phyloP scores from a whole-genome alignment of 2,329 filamentous ascomycete genomes.

The Delphinella strobiligena region DNA sequence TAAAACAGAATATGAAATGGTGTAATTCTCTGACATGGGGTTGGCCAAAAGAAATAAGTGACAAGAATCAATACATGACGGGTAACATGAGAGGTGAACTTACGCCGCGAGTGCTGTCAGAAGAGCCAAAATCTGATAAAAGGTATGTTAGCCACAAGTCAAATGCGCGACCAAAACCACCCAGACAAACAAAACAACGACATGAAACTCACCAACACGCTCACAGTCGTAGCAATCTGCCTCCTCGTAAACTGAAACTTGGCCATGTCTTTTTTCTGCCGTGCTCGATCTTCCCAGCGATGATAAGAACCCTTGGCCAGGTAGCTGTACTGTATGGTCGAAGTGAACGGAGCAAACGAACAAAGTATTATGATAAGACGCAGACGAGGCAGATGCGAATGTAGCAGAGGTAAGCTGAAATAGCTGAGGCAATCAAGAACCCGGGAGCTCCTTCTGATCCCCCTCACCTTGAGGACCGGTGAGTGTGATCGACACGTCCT shows the following conservation, averaged over 20 bases:
- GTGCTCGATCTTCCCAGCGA: neutral
- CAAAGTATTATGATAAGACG: too few relatives aligned
- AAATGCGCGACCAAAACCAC: neutral
- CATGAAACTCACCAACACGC: constrained; percentile 20
- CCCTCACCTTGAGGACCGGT: too few relatives aligned
- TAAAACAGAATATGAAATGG: too few relatives aligned
- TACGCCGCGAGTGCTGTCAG: constrained; percentile 29
- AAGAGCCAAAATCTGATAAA: constrained; percentile 27
- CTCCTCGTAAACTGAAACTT: constrained; percentile 24
- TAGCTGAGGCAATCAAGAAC: too few relatives aligned
- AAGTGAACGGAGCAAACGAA: too few relatives aligned
- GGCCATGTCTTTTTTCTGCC: neutral
- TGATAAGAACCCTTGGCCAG: neutral
- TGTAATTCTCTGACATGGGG: too few relatives aligned
- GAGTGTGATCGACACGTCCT: too few relatives aligned
- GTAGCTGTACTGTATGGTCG: too few relatives aligned
- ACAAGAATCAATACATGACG: neutral
- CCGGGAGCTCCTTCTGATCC: too few relatives aligned
- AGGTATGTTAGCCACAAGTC: constrained; percentile 1
- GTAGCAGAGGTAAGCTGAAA: too few relatives aligned
- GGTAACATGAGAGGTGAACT: neutral
- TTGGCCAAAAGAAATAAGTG: neutral
- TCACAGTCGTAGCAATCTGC: constrained; percentile 26
- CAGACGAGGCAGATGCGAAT: too few relatives aligned
- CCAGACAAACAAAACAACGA: neutral